phyloP scores from a whole-genome alignment of 805 yeast genomes.

The Schwanniomyces sp. region DNA sequence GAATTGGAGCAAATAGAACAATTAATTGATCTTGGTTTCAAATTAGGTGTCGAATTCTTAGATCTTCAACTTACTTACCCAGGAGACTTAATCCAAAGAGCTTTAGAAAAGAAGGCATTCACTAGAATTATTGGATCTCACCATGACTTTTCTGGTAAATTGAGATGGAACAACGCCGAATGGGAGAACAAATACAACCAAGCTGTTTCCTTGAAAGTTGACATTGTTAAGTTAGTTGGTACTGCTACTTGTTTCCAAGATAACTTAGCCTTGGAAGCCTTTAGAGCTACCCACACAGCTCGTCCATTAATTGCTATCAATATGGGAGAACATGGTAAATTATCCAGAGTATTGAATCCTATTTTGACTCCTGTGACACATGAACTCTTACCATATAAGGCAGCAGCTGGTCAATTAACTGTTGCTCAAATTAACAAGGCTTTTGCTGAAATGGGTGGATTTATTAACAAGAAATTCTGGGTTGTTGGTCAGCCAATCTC shows the following conservation, averaged over 20 bases:
- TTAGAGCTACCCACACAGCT: slow-evolving; percentile 54
- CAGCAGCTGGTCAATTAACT: slow-evolving; percentile 80
- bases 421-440: slow-evolving; percentile 62
- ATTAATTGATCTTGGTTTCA: slow-evolving; percentile 63
- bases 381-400: slow-evolving; percentile 58
- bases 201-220: slow-evolving; percentile 66
- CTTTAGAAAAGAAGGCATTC: slow-evolving; percentile 53
- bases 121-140: slow-evolving; percentile 81
- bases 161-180: slow-evolving; percentile 65
- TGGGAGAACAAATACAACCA: slow-evolving; percentile 74
- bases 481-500: slow-evolving; percentile 80
- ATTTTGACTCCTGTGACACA: slow-evolving; percentile 85
- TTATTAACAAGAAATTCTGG: slow-evolving; percentile 56
- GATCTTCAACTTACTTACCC: slow-evolving; percentile 79
- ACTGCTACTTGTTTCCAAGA: slow-evolving; percentile 63
- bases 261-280: slow-evolving; percentile 68
- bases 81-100: slow-evolving; percentile 47
- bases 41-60: slow-evolving; percentile 75
- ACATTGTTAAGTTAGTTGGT: slow-evolving; percentile 82
- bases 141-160: slow-evolving; percentile 66
- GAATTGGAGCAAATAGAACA: slow-evolving; percentile 46
- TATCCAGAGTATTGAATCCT: slow-evolving; percentile 75
- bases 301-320: slow-evolving; percentile 82
- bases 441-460: slow-evolving; percentile 61
- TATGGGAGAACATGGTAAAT: slow-evolving; percentile 72